Evolutionary conservation across 306 rosid genomes (phyloP).

Genomic region (Gynostemma pentaphyllum): DNA sequence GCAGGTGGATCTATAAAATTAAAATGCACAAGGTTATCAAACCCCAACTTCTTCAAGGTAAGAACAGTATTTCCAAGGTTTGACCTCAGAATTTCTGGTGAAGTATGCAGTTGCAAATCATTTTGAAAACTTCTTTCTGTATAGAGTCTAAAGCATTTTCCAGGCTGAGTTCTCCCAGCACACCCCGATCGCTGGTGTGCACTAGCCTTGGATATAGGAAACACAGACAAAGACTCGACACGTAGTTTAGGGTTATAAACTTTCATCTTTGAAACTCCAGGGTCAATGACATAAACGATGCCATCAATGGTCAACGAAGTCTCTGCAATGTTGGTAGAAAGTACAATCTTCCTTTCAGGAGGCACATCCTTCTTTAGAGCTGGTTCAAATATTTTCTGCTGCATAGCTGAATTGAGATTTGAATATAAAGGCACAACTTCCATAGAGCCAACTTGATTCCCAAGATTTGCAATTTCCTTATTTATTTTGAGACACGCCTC

Average conservation of each 20-base stretch:
- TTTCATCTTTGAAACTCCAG: conserved; percentile 82
- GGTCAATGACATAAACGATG: conserved; percentile 92
- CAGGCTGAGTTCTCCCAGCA: conserved; percentile 97
- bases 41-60: conserved; percentile 82
- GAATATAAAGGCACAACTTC: conserved; percentile 84
- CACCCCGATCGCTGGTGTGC: conserved; percentile 97
- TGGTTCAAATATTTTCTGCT: conserved; percentile 78
- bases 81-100: conserved; percentile 85
- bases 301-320: conserved; percentile 95
- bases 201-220: conserved; percentile 90
- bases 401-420: conserved; percentile 94
- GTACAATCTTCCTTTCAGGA: conserved; percentile 91
- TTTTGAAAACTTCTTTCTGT: conserved; percentile 81
- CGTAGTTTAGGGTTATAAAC: conserved; percentile 87
- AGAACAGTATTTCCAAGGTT: conserved; percentile 93
- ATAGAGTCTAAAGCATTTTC: conserved; percentile 89
- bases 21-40: conserved; percentile 91
- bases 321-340: conserved; percentile 92
- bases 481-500: conserved; percentile 87
- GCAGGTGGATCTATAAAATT: conserved; percentile 99
- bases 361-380: conserved; percentile 81
- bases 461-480: conserved; percentile 62
- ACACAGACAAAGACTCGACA: conserved; percentile 82
- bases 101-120: conserved; percentile 90
- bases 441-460: conserved; percentile 93